Conservation (phyloP, 768 basidiomycete genomes). For the Xerocomellus intermedius region DNA sequence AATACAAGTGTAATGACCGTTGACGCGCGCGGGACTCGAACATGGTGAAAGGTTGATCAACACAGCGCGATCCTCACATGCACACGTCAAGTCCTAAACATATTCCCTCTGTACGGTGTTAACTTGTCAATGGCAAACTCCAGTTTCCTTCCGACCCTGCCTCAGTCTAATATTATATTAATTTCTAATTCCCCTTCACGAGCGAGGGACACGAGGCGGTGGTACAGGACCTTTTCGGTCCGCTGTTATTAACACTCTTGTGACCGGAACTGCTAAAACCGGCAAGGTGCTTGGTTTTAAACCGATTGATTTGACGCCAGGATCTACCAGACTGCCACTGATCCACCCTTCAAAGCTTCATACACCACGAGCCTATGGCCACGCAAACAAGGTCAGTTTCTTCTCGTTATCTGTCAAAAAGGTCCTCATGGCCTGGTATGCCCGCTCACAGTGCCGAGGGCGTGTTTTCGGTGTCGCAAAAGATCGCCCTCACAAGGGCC, state of each 20-base stretch:
- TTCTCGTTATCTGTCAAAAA: not conserved
- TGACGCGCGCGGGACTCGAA: too few species aligned
- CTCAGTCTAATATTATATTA: too few species aligned
- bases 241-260: not conserved
- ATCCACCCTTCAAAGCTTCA: too few species aligned
- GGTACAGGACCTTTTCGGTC: not conserved
- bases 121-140: conserved; percentile 22
- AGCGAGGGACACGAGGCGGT: not conserved
- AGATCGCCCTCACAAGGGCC: conserved; percentile 8
- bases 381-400: conserved; percentile 3
- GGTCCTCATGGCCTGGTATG: not conserved
- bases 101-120: too few species aligned
- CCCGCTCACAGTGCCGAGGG: not conserved
- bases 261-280: not conserved
- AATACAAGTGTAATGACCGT: too few species aligned
- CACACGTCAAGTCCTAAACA: too few species aligned
- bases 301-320: not conserved
- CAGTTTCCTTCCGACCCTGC: conserved; percentile 45
- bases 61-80: too few species aligned
- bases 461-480: conserved; percentile 7
- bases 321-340: too few species aligned
- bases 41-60: too few species aligned
- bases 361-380: not conserved
- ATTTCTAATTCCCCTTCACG: not conserved
- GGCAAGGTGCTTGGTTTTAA: not conserved